Percentiles rank a stretch among this genome's conserved stretches.
Conservation (phyloP, 2,329 filamentous ascomycete species). For the Arthrobotrys megalospora region DNA sequence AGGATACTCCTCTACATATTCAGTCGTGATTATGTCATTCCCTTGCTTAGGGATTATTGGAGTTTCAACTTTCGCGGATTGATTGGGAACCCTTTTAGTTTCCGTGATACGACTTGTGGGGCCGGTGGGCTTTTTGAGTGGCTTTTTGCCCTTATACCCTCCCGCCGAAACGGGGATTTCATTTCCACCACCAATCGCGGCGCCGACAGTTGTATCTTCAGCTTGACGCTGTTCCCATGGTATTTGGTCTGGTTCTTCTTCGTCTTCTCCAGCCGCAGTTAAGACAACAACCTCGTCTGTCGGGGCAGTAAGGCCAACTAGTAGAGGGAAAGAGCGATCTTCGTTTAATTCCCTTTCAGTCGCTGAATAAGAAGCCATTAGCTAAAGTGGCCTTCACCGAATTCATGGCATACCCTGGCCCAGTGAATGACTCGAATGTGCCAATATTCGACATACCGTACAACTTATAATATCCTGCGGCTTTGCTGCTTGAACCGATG, state of each 20-base stretch:
- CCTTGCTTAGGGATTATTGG: neutral
- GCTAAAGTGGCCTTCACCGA: neutral
- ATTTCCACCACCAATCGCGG: conserved; percentile 8
- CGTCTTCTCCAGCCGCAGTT: conserved; percentile 6
- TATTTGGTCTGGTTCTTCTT: neutral
- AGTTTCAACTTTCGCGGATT: neutral
- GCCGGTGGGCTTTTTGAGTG: neutral
- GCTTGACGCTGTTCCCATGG: neutral
- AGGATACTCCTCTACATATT: conserved; percentile 9
- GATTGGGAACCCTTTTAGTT: neutral
- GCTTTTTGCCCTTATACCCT: neutral
- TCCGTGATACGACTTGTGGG: neutral
- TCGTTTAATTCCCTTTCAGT: neutral
- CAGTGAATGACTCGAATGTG: no score
- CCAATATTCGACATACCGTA: neutral
- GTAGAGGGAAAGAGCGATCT: neutral
- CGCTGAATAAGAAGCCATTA: neutral
- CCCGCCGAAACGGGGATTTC: neutral
- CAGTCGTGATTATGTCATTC: conserved; percentile 9
- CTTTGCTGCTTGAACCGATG: neutral
- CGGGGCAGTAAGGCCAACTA: neutral
- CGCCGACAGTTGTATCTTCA: neutral
- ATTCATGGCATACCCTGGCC: neutral
- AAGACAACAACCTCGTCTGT: neutral
- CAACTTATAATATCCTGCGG: neutral